A percentile compares a stretch with the other conserved stretches of the same genome.
phyloP scores from a whole-genome alignment of 441 rosid species.

The Populus hybrid region DNA sequence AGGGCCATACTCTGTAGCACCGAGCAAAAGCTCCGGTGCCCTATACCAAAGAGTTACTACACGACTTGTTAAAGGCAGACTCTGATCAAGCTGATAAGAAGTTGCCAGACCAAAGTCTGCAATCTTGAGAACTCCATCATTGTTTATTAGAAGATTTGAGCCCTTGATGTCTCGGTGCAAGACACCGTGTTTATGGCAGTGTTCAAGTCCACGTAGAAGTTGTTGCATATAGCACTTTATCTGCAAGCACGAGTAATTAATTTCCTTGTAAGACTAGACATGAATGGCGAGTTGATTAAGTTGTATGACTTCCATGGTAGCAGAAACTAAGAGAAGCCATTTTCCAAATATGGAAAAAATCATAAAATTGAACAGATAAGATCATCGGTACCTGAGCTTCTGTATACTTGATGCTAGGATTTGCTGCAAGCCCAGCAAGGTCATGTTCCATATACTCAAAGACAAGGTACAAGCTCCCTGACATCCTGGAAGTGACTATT shows the following conservation, averaged over 20 bases:
- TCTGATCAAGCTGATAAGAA: slow-evolving; percentile 50
- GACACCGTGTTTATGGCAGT: slow-evolving; percentile 74
- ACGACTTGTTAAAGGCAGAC: slow-evolving; percentile 77
- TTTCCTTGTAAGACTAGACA: background rate
- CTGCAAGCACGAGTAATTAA: slow-evolving; percentile 28
- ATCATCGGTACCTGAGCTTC: slow-evolving; percentile 62
- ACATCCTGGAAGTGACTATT: slow-evolving; percentile 75
- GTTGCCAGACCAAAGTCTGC: slow-evolving; percentile 89
- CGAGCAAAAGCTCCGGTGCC: slow-evolving; percentile 94
- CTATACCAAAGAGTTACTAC: slow-evolving; percentile 97
- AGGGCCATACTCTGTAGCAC: slow-evolving; percentile 81
- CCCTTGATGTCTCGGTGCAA: slow-evolving; percentile 95
- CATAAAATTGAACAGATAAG: background rate
- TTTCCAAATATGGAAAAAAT: background rate
- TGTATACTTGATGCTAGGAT: slow-evolving; percentile 67
- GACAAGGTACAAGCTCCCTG: slow-evolving; percentile 80
- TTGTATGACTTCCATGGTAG: background rate
- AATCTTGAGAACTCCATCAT: slow-evolving; percentile 40
- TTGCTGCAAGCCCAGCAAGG: slow-evolving; percentile 77
- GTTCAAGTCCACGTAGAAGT: slow-evolving; percentile 75
- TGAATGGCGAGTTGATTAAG: background rate
- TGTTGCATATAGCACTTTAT: slow-evolving; percentile 91
- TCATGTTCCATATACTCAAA: slow-evolving; percentile 98
- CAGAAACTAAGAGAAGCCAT: background rate
- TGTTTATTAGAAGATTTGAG: slow-evolving; percentile 71